A percentile compares a stretch with the other conserved stretches of the same genome.
Conservation (phyloP, 1,139 yeast genomes). For the Taiozyma sp. region DNA sequence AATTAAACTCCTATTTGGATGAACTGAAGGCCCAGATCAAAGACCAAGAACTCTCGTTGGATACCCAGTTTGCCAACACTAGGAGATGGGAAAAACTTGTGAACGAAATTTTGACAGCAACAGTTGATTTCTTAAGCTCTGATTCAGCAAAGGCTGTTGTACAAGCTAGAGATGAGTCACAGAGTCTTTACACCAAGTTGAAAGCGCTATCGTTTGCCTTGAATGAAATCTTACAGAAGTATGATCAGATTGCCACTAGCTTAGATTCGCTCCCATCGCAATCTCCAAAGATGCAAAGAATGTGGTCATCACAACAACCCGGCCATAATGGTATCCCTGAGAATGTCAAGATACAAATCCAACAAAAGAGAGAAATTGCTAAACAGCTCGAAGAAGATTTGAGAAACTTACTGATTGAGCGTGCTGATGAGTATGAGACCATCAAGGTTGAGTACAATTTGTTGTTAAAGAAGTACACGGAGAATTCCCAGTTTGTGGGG, state of each 20-base stretch:
- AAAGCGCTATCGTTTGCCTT: constrained; percentile 26
- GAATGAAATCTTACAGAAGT: constrained; percentile 18
- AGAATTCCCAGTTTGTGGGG: constrained; percentile 7
- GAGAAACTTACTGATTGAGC: constrained; percentile 9
- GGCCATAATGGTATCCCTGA: background rate
- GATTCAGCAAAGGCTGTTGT: constrained; percentile 26
- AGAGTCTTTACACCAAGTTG: constrained; percentile 29
- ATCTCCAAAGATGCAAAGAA: background rate
- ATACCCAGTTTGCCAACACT: constrained; percentile 26
- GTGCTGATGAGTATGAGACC: constrained; percentile 8
- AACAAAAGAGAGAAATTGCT: constrained; percentile 9
- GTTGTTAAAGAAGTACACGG: constrained; percentile 11
- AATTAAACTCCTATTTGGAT: constrained; percentile 18
- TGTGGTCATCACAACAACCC: background rate
- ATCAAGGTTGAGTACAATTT: constrained; percentile 13
- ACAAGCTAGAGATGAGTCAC: constrained; percentile 26
- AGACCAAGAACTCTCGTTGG: constrained; percentile 24
- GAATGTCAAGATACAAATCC: constrained; percentile 1
- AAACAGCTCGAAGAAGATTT: constrained; percentile 15
- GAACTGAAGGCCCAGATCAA: constrained; percentile 20
- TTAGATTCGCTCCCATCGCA: background rate
- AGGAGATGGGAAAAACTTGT: constrained; percentile 26
- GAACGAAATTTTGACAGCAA: constrained; percentile 26
- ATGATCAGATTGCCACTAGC: constrained; percentile 1
- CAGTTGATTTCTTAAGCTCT: constrained; percentile 20